Conservation (phyloP, 495 filamentous ascomycete species). For the Symbiotaphrina buchneri region DNA sequence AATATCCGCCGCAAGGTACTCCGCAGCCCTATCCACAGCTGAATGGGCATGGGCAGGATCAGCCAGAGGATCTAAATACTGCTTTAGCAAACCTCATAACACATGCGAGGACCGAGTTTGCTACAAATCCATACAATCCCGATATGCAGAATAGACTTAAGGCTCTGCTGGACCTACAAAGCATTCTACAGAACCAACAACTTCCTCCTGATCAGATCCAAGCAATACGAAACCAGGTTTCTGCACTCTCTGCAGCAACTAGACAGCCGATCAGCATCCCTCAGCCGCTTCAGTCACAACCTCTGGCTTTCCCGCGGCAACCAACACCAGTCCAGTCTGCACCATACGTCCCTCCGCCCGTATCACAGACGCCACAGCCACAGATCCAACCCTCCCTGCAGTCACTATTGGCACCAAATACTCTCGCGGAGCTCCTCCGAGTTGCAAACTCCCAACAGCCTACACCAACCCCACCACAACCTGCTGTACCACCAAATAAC, state of each 20-base stretch:
- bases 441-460: constrained; percentile 4
- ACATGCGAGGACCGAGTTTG: constrained; percentile 44
- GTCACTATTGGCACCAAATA: constrained; percentile 5
- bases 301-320: constrained; percentile 8
- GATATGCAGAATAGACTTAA: constrained; percentile 56
- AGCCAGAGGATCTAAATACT: constrained; percentile 30
- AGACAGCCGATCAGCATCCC: constrained; percentile 10
- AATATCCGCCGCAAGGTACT: background rate
- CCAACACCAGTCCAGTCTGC: constrained; percentile 4
- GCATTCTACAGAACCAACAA: constrained; percentile 52
- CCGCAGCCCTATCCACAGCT: constrained; percentile 3
- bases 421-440: constrained; percentile 5
- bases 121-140: constrained; percentile 46
- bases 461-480: constrained; percentile 1
- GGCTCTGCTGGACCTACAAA: constrained; percentile 70
- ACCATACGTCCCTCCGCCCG: constrained; percentile 5
- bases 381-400: constrained; percentile 5
- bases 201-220: constrained; percentile 61
- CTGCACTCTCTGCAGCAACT: constrained; percentile 28
- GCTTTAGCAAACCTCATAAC: constrained; percentile 60
- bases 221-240: constrained; percentile 58
- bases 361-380: constrained; percentile 7
- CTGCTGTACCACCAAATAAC: constrained; percentile 5
- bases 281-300: constrained; percentile 10
- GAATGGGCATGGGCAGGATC: constrained; percentile 5